Evolutionary conservation across 495 filamentous ascomycete species (phyloP).

Genomic region (Apodospora peruviana): DNA sequence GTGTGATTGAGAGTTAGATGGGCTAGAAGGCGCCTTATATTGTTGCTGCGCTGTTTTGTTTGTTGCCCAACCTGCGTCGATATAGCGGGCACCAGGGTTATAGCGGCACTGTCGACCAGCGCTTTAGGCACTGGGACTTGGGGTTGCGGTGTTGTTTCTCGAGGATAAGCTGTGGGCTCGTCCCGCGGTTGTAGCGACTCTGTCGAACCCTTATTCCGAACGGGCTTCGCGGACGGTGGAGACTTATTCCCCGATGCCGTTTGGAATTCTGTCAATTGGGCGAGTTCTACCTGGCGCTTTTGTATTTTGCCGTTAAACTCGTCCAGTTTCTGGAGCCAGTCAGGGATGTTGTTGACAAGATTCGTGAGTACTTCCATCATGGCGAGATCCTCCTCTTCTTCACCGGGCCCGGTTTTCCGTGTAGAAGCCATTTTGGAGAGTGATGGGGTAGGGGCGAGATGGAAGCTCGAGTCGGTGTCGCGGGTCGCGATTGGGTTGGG

Average conservation of each 20-base stretch:
- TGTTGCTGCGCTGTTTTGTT: conserved; percentile 12
- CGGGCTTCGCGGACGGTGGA: conserved; percentile 28
- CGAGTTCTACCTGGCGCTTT: conserved; percentile 63
- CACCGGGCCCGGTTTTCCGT: conserved; percentile 7
- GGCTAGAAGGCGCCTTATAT: conserved; percentile 12
- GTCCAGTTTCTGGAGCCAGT: conserved; percentile 63
- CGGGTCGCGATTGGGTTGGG: no score
- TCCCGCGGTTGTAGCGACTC: conserved; percentile 56
- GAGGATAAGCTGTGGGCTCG: conserved; percentile 31
- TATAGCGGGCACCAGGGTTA: background rate
- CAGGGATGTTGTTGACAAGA: conserved; percentile 57
- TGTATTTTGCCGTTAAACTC: conserved; percentile 64
- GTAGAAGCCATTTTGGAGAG: conserved; percentile 19
- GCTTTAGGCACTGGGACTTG: no score
- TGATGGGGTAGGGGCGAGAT: no score
- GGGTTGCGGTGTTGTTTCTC: conserved; percentile 14
- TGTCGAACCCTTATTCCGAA: conserved; percentile 56
- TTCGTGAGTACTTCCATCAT: conserved; percentile 62
- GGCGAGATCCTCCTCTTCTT: conserved; percentile 31
- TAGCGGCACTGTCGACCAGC: no score
- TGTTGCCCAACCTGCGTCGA: conserved; percentile 6
- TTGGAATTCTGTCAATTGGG: conserved; percentile 34
- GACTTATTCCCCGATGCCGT: background rate
- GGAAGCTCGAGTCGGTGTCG: no score
- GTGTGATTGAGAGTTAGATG: conserved; percentile 25